Conservation (phyloP, 2,329 filamentous ascomycete genomes). For the Pseudopyricularia javanii region DNA sequence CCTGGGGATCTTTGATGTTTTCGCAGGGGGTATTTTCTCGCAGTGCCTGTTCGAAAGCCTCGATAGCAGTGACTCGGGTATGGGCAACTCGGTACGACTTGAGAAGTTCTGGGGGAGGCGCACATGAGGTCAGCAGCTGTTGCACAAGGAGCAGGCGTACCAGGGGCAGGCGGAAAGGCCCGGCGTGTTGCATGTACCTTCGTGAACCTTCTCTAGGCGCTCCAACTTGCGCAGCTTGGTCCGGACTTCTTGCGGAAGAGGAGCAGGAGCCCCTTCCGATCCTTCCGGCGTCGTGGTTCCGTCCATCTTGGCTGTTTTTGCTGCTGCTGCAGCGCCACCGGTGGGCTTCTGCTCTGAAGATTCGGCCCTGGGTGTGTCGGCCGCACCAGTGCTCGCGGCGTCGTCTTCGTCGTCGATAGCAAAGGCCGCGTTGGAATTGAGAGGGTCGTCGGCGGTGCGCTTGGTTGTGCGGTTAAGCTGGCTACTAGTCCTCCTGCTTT, state of each 20-base stretch:
- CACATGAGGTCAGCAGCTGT: not conserved
- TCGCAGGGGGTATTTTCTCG: slow-evolving; percentile 87
- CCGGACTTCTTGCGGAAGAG: slow-evolving; percentile 59
- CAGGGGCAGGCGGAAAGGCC: not conserved
- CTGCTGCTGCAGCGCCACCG: not conserved
- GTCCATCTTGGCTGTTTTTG: slow-evolving; percentile 4
- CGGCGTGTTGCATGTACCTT: slow-evolving; percentile 16
- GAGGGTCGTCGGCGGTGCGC: slow-evolving; percentile 55
- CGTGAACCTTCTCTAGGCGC: slow-evolving; percentile 77
- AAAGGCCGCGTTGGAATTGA: slow-evolving; percentile 78
- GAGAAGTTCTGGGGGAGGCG: slow-evolving; percentile 56
- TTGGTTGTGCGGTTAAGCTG: slow-evolving; percentile 19
- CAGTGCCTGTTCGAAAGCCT: slow-evolving; percentile 82
- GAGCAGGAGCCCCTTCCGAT: not conserved
- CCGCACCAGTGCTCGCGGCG: slow-evolving; percentile 31
- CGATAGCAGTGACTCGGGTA: slow-evolving; percentile 72
- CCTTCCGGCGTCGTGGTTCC: not conserved
- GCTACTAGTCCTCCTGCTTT: slow-evolving; percentile 26
- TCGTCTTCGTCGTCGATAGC: slow-evolving; percentile 74
- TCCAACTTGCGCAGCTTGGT: slow-evolving; percentile 75
- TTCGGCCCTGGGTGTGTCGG: slow-evolving; percentile 1
- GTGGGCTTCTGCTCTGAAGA: slow-evolving; percentile 1
- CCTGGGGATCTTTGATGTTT: slow-evolving; percentile 73
- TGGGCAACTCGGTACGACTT: slow-evolving; percentile 89
- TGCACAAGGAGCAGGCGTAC: slow-evolving; percentile 2